Evolutionary conservation across 1,139 yeast genomes (phyloP), one percentile per base, ranked within the genome.

Genomic region (Entelexis sorbosivorans): DNA sequence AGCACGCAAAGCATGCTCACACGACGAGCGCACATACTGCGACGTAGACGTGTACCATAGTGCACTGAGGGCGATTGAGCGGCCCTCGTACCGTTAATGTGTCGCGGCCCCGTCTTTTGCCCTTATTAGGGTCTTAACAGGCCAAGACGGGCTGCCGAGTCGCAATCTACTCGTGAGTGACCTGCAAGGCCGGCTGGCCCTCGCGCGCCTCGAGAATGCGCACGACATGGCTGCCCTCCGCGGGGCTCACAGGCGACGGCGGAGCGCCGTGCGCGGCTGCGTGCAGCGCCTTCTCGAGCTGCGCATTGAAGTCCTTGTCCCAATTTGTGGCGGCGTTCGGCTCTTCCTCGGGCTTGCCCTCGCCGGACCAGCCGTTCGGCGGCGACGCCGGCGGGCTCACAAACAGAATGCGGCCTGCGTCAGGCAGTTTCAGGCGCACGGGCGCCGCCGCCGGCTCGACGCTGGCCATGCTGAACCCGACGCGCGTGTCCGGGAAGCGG

Each of bases 321-420:
- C 51, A 56, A 42, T 60, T 60, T 9, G 62, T 55, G 20, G 58
- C 57, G 39, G 53, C 56, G 50, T 66, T 65, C n/a, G 75, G 75
- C 29, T 65, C 66, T n/a, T 63, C 69, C 54, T 71, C 75, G 13
- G 54, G 53, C 26, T 53, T 44, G 9, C 64, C 59, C 39, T 59
- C 42, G 44, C 44, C 44, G 16, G 19, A 63, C 75, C 75, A 72
- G 28, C 68, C 74, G 6, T 61, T 66, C 0, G 74, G 74, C 1
- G 75, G 75, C 35, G 71, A 65, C 6, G 73, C 70, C 9, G 75
- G 75, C 2, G 75, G 75, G 16, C 72, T 66, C 40, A 71, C 69
- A 50, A 71, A 63, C 62, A 69, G 64, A 47, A 70, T 61, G 45
- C 62, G 60, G 20, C 73, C 74, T 19, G 64, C 60, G 49, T 66